Evolutionary conservation across 2,329 filamentous ascomycete species (phyloP).

Genomic region (Emergomyces pasteurianus): DNA sequence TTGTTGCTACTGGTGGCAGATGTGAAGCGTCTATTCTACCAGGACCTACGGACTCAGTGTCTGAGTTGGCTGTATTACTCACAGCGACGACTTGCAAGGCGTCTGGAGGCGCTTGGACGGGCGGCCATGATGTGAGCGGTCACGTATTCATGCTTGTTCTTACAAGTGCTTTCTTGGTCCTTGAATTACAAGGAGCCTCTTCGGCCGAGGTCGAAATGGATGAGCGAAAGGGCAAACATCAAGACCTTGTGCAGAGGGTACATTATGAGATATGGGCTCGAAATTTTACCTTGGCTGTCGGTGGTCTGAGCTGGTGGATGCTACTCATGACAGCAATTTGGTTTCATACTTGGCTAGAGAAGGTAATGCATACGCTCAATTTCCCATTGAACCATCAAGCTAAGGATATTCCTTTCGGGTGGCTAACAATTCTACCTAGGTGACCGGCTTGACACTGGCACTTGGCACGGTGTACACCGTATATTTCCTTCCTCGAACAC

Average conservation of each 20-base stretch:
- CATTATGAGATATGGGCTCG: slow-evolving; percentile 44
- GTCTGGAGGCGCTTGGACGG: slow-evolving; percentile 71
- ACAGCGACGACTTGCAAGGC: slow-evolving; percentile 73
- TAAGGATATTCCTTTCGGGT: neutral
- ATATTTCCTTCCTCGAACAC: slow-evolving; percentile 39
- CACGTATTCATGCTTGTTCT: slow-evolving; percentile 89
- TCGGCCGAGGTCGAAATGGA: slow-evolving; percentile 50
- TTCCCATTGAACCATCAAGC: neutral
- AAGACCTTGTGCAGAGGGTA: slow-evolving; percentile 21
- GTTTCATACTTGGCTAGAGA: slow-evolving; percentile 98
- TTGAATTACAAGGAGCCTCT: slow-evolving; percentile 65
- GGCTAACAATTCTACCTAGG: slow-evolving; percentile 20
- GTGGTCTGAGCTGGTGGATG: slow-evolving; percentile 81
- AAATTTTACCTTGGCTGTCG: slow-evolving; percentile 44
- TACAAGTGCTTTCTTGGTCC: slow-evolving; percentile 65
- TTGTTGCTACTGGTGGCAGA: slow-evolving; percentile 74
- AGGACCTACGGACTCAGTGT: slow-evolving; percentile 12
- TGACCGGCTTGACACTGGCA: slow-evolving; percentile 40
- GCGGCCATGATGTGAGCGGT: slow-evolving; percentile 93
- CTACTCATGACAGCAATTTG: slow-evolving; percentile 95
- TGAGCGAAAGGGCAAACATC: slow-evolving; percentile 31
- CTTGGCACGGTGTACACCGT: slow-evolving; percentile 37
- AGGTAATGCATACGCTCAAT: slow-evolving; percentile 45
- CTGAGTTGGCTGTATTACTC: slow-evolving; percentile 41
- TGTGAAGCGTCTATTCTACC: slow-evolving; percentile 48